Evolutionary conservation across 352 stramenopile genomes (phyloP), one percentile per base, ranked within the genome.

Genomic region (Globisporangium lucens): DNA sequence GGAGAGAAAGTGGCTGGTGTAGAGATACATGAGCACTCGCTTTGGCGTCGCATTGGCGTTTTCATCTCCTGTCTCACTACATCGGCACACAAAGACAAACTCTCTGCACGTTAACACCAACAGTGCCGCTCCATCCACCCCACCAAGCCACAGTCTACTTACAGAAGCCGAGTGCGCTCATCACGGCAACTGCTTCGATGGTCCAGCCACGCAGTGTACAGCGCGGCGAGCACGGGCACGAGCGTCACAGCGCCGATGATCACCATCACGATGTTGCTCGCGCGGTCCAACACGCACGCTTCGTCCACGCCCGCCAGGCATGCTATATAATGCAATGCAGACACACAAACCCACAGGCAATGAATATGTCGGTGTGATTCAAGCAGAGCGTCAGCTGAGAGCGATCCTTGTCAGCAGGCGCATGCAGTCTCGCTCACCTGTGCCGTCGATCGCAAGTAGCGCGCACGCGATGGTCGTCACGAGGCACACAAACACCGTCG

Each of bases 1-100:
- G 4, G 88, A 94, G 30, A 94, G 61, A 27, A 93, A 79, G 65
- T 93, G 86, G 58, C 76, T 80, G 24, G 75, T 80, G 65, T 94
- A 94, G 56, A 94, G 75, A 38, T 92, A 94, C 68, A 77, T 77
- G 57, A 76, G 70, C 43, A 91, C 72, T 8, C 84, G 82, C 55
- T 72, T 73, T 1, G 66, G 63, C 29, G 66, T 60, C 3, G 49
- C 35, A 22, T 38, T 55, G 38, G 27, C 22, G 22, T 0, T 30
- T 13, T 35, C 20, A 0, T 43, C 24, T 3, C n/a, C 63, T 30
- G 22, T 61, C 22, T 41, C 49, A 46, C 51, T 59, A 20, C 49
- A 55, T 38, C 22, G 3, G 29, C 20, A 9, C 30, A 30, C 3
- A 8, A 12, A 36, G 6, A 35, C 30, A 35, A 3, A 35, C 30